Conservation (phyloP, 176 grass and related monocot genomes). For the Triticum dicoccoides region DNA sequence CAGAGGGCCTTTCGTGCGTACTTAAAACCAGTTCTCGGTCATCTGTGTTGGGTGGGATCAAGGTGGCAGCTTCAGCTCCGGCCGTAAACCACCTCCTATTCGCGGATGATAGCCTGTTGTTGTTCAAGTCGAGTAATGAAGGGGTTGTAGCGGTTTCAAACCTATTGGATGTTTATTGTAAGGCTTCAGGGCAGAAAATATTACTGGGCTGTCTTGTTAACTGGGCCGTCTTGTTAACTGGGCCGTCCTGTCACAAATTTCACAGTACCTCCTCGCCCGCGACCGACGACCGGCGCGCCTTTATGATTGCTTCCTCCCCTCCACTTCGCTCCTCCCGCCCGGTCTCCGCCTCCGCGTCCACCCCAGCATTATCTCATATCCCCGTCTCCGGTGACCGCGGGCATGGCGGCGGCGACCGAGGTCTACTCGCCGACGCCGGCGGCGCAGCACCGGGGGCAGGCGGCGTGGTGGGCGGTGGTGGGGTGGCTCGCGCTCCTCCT, state of each 20-base stretch:
- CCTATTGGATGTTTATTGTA: too few species aligned
- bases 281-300: background rate
- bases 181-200: too few species aligned
- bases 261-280: background rate
- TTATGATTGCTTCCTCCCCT: conserved; percentile 36
- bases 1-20: too few species aligned
- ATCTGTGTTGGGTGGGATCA: too few species aligned
- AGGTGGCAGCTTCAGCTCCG: too few species aligned
- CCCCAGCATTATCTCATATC: background rate
- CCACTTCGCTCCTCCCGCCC: background rate
- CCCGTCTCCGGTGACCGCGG: conserved; percentile 1
- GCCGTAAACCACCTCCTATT: too few species aligned
- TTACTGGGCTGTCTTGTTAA: too few species aligned
- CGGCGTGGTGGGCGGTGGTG: conserved; percentile 48
- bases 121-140: too few species aligned
- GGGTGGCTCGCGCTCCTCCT: conserved; percentile 54
- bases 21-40: too few species aligned
- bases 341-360: conserved; percentile 8
- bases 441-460: conserved; percentile 2
- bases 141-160: too few species aligned
- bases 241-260: background rate
- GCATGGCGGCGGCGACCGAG: conserved; percentile 35
- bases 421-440: conserved; percentile 5
- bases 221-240: too few species aligned
- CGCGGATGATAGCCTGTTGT: too few species aligned